Evolutionary conservation across 1,139 yeast genomes (phyloP).

Genomic region (Dujonia santamariae): DNA sequence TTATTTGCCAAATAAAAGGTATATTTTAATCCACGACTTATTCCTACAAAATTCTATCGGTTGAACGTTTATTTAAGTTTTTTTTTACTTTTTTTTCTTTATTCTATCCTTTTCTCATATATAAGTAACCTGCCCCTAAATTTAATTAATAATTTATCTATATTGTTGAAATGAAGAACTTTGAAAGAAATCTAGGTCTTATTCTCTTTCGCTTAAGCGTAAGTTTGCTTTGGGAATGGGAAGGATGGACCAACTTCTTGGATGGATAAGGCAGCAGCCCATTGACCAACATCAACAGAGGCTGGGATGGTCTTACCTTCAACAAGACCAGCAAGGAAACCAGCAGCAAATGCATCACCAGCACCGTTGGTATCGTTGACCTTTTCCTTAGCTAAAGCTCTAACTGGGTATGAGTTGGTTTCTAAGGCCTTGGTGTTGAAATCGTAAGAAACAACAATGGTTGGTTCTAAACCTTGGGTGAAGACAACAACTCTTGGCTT

Average conservation of each 20-base stretch:
- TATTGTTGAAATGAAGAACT: conserved; percentile 10
- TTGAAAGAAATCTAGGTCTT: conserved; percentile 1
- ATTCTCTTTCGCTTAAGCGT: conserved; percentile 19
- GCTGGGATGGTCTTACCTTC: conserved; percentile 62
- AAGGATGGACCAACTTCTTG: conserved; percentile 93
- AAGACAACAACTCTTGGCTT: conserved; percentile 82
- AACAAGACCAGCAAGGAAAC: conserved; percentile 87
- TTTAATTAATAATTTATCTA: conserved; percentile 5
- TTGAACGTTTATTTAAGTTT: conserved; percentile 6
- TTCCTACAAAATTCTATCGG: no score
- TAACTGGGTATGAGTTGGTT: conserved; percentile 61
- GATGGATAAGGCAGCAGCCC: conserved; percentile 91
- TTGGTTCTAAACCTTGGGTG: conserved; percentile 92
- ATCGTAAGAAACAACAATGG: conserved; percentile 65
- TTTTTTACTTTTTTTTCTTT: background rate
- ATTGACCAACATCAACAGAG: conserved; percentile 85
- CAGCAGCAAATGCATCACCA: conserved; percentile 99
- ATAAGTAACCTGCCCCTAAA: background rate
- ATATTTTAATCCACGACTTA: no score
- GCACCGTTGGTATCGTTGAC: conserved; percentile 97
- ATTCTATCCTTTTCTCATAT: background rate
- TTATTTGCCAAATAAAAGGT: no score
- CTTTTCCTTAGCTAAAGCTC: conserved; percentile 60
- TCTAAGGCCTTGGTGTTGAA: conserved; percentile 42
- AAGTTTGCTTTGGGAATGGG: conserved; percentile 77